Conservation (phyloP, 2,329 filamentous ascomycete species). For the Pseudogymnoascus sp. region DNA sequence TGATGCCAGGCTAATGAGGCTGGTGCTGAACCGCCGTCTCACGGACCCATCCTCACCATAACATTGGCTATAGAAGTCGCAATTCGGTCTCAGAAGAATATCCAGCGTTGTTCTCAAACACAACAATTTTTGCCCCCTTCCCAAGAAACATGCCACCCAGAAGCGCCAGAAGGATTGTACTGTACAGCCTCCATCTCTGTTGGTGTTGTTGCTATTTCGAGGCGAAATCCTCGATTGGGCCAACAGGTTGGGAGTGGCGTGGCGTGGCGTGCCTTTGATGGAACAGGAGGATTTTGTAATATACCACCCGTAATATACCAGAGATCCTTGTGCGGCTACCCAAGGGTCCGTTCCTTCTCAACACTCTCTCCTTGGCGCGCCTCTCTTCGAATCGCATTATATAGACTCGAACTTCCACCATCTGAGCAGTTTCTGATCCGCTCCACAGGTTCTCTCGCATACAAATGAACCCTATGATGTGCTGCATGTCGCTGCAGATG, state of each 20-base stretch:
- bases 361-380: not conserved
- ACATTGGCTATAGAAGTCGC: not conserved
- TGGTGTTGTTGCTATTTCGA: not conserved
- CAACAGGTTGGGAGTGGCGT: not conserved
- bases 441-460: not conserved
- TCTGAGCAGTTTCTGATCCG: not conserved
- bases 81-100: not conserved
- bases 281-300: not conserved
- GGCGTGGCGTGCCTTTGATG: not conserved
- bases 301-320: not conserved
- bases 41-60: not conserved
- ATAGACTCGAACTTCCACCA: not conserved
- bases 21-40: not conserved
- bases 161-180: not conserved
- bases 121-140: not conserved
- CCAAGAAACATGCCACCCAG: not conserved
- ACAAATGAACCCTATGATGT: not conserved
- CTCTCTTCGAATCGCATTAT: not conserved
- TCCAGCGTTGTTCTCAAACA: not conserved
- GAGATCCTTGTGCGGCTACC: not conserved
- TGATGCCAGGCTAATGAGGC: not conserved
- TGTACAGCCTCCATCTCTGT: not conserved
- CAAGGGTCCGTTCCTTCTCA: not conserved
- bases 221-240: not conserved
- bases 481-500: constrained; percentile 1